Evolutionary conservation across 257 asterid species (phyloP), one percentile per base, ranked within the genome.

Genomic region (Plantago elongata): DNA sequence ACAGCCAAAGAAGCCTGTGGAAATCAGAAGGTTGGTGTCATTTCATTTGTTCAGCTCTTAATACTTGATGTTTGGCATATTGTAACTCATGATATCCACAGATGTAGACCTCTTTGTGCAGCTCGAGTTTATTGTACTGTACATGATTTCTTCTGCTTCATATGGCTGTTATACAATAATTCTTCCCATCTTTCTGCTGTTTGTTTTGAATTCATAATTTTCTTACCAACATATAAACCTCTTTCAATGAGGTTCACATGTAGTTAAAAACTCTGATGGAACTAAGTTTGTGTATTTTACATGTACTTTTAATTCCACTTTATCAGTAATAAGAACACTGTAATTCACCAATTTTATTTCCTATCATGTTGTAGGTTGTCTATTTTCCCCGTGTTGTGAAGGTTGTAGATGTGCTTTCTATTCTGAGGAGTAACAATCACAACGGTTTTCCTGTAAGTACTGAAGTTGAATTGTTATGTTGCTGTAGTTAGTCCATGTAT

Each of bases 361-460:
- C 61, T 47, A 64, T 13, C 44, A 49, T 69, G 59, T 60, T 80
- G 74, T 71, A 93, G 97, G 96, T 87, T 75, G 86, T 87, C 72
- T 87, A 81, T 75, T 87, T 93, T 55, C 96, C 96, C 51, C 95
- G 99, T 52, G 83, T 89, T 40, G 95, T 83, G 69, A 89, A 89
- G 81, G 96, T 89, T 74, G 81, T 74, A n/a, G 99, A 93, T 64
- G 73, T 71, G 54, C 87, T 85, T 61, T 87, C 96, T 61, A 83
- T 89, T 65, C 78, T 93, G 84, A 85, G 91, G 83, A 81, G 97
- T 75, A 89, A 87, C 76, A 71, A 73, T 72, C 97, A 93, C 78
- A 89, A 89, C 54, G 99, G 99, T 43, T 93, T 83, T 69, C 97
- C 99, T 48, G 99, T 93, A 84, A 83, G 96, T 75, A 22, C 8